Conservation (phyloP, 805 yeast species). For the Kregervanrija fluxuum region DNA sequence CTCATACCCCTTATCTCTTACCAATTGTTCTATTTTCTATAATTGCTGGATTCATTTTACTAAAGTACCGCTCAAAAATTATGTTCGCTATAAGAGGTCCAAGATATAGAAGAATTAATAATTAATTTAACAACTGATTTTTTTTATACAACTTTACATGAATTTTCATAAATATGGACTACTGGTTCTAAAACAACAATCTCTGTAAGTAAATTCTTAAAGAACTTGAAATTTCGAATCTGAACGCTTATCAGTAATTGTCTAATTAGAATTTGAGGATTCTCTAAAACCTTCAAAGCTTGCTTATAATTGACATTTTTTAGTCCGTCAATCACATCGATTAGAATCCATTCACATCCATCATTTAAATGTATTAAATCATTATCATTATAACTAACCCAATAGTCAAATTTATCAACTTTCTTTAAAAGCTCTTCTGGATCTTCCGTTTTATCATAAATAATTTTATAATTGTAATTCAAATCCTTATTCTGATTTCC, state of each 20-base stretch:
- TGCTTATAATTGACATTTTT: slow-evolving; percentile 30
- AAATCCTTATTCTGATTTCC: background rate
- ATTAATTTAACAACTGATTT: background rate
- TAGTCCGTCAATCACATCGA: slow-evolving; percentile 34
- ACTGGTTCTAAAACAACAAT: slow-evolving; percentile 10
- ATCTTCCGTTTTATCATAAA: slow-evolving; percentile 78
- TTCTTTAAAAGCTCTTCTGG: slow-evolving; percentile 23
- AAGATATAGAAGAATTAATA: slow-evolving; percentile 22
- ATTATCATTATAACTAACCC: slow-evolving; percentile 35
- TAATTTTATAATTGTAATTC: slow-evolving; percentile 18
- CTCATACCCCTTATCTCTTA: slow-evolving; percentile 5
- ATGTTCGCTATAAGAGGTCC: slow-evolving; percentile 21
- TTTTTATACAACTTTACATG: background rate
- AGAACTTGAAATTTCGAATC: slow-evolving; percentile 10
- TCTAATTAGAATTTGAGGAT: slow-evolving; percentile 6
- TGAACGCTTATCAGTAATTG: background rate
- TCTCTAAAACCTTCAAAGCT: background rate
- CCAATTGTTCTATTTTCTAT: slow-evolving; percentile 11
- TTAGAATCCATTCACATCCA: slow-evolving; percentile 36
- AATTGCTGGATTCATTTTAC: slow-evolving; percentile 7
- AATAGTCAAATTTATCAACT: slow-evolving; percentile 35
- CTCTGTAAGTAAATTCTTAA: slow-evolving; percentile 4
- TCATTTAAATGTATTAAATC: slow-evolving; percentile 19
- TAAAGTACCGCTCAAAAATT: slow-evolving; percentile 17
- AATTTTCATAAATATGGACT: slow-evolving; percentile 15